Evolutionary conservation across 1,284 basidiomycete species (phyloP).

Genomic region (Boletellus deceptivus): DNA sequence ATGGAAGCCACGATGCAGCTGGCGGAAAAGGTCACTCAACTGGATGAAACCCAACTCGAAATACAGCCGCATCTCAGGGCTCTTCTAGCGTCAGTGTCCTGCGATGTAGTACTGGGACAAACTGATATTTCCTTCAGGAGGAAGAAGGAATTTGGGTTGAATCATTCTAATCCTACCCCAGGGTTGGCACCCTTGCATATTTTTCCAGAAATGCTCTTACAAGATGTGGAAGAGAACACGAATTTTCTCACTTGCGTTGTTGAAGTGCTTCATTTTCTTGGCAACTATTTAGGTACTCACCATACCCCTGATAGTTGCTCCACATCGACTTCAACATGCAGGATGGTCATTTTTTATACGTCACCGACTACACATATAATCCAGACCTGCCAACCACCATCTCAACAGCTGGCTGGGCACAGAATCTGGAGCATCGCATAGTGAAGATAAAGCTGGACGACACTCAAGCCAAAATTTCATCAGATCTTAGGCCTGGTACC

Average conservation of each 20-base stretch:
- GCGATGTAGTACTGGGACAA: not conserved
- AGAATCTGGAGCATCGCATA: constrained; percentile 46
- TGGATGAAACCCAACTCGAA: constrained; percentile 43
- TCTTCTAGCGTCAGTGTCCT: constrained; percentile 50
- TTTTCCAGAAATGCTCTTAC: constrained; percentile 47
- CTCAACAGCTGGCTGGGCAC: constrained; percentile 37
- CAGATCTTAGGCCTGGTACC: constrained; percentile 40
- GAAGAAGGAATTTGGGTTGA: constrained; percentile 48
- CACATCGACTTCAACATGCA: constrained; percentile 35
- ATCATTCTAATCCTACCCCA: constrained; percentile 18
- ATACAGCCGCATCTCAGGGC: constrained; percentile 40
- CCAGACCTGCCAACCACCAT: constrained; percentile 37
- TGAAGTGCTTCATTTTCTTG: constrained; percentile 42
- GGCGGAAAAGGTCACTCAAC: constrained; percentile 43
- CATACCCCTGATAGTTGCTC: constrained; percentile 42
- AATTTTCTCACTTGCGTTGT: constrained; percentile 55
- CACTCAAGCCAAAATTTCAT: constrained; percentile 44
- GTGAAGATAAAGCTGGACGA: constrained; percentile 53
- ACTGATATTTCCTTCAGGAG: constrained; percentile 42
- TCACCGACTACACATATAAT: constrained; percentile 67
- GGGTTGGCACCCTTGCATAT: constrained; percentile 22
- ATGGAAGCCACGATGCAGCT: constrained; percentile 52
- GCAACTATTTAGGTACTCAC: constrained; percentile 1
- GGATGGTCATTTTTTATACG: constrained; percentile 44
- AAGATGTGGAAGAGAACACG: constrained; percentile 41